Percentiles rank a stretch among this genome's conserved stretches.
These are phyloP conservation scores for Dryas drummondii DNA, from an alignment of 306 rosid species.

Conservation along the genomic window DNA sequence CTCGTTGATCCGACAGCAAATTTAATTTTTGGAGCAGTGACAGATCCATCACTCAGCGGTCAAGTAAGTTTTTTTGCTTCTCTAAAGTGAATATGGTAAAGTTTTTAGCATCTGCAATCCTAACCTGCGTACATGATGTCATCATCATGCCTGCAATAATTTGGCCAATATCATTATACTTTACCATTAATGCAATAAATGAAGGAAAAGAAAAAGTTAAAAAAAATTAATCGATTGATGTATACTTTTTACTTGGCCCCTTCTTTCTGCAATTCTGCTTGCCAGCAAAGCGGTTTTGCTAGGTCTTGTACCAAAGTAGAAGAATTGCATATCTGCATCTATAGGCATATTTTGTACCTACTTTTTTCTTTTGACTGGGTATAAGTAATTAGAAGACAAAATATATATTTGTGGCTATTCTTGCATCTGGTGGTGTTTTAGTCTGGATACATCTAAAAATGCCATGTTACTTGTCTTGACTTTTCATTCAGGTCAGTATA, in stretches of 20 bases:
- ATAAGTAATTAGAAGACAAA: background rate
- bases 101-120: background rate
- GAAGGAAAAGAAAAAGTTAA: background rate
- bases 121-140: no score
- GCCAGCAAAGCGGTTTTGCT: background rate
- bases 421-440: background rate
- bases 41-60: slow-evolving; percentile 95
- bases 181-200: background rate
- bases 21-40: slow-evolving; percentile 96
- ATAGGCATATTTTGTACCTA: background rate
- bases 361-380: background rate
- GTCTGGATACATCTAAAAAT: slow-evolving; percentile 6
- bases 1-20: slow-evolving; percentile 98
- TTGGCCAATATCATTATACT: background rate
- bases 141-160: background rate
- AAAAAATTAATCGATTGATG: background rate
- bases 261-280: background rate
- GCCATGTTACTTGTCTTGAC: slow-evolving; percentile 24
- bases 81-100: background rate
- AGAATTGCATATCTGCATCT: background rate
- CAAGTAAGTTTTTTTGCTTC: slow-evolving; percentile 66
- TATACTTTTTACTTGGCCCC: background rate
- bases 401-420: background rate
- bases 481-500: slow-evolving; percentile 75
- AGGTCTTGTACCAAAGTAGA: background rate